Evolutionary conservation across 192 early-diverging fungal species (phyloP), one percentile per base, ranked within the genome.

Genomic region (Mortierella antarctica): DNA sequence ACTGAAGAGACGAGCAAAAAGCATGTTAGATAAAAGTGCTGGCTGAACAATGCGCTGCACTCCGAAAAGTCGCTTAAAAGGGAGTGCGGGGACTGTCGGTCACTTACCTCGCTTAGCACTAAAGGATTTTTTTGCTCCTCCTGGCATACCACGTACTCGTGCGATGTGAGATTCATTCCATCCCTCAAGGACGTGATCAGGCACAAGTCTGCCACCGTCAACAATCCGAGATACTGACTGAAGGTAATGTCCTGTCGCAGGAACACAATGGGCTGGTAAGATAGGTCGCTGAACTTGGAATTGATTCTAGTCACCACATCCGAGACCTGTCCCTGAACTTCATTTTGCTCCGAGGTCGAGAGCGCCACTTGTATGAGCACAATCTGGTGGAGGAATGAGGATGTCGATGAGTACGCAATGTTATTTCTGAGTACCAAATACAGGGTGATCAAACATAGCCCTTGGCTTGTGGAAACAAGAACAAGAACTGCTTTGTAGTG

Each of bases 111-210:
- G 73, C 95, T 96, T 12, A 99, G 87, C 56, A 99, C 92, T 68
- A 98, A 83, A 9, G 95, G 93, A 20, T 91, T 91, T 57, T 91
- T 86, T 51, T 91, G 93, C 54, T 92, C 92, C 60, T 93, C 89
- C 74, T 98, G 97, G 76, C 95, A 97, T 13, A 97, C 89, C 50
- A 97, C 92, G 82, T 92, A 98, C 80, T 98, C 96, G 67, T 98
- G 97, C 7, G 92, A 94, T 4, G 95, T 97, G 45, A 96, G 89
- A 83, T 98, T 98, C 98, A 99, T 98, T 41, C 97, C 98, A 70
- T 99, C 98, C 18, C 98, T 90, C 18, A 98, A 84, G 47, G 93
- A 89, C 1, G 96, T 97, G 47, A 98, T 96, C 14, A 99, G 83
- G 62, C 93, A 95, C n/a, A 93, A 88, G 70, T 98, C 95, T 1